Percentiles rank a stretch among this genome's conserved stretches.
These are phyloP conservation scores for Stereocaulon alpinum DNA, from an alignment of 495 filamentous ascomycete species.

Conservation along the genomic window DNA sequence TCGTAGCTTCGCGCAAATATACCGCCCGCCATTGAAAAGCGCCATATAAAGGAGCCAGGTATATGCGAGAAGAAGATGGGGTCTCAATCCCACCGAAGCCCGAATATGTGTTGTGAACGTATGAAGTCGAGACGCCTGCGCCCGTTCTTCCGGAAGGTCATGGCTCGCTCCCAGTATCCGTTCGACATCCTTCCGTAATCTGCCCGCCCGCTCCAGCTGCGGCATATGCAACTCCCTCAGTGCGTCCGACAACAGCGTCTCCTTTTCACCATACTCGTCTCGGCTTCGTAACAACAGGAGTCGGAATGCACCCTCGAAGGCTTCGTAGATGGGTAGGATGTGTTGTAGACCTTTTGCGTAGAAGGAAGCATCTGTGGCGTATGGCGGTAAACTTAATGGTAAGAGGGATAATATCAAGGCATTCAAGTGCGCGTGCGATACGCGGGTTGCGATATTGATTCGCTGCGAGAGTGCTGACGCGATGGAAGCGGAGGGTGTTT, in stretches of 20 bases:
- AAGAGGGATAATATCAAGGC: slow-evolving; percentile 36
- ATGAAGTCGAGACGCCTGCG: slow-evolving; percentile 6
- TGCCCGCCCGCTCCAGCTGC: slow-evolving; percentile 15
- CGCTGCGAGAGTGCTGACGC: not conserved
- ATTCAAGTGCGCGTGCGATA: slow-evolving; percentile 37
- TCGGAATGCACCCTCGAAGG: slow-evolving; percentile 29
- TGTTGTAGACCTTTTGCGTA: slow-evolving; percentile 35
- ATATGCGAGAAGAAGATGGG: slow-evolving; percentile 46
- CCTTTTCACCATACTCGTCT: not conserved
- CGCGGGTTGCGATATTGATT: slow-evolving; percentile 23
- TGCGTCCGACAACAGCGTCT: not conserved
- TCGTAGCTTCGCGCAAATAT: slow-evolving; percentile 37
- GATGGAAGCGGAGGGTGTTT: not conserved
- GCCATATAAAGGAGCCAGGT: slow-evolving; percentile 53
- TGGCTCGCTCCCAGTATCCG: slow-evolving; percentile 2
- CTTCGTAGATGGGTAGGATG: slow-evolving; percentile 36
- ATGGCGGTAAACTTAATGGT: slow-evolving; percentile 36
- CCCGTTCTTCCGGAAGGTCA: not conserved
- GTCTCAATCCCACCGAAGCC: slow-evolving; percentile 25
- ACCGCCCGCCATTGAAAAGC: slow-evolving; percentile 46
- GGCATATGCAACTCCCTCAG: slow-evolving; percentile 11
- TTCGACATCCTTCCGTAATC: slow-evolving; percentile 18
- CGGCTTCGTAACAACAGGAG: slow-evolving; percentile 13
- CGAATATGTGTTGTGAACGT: slow-evolving; percentile 29
- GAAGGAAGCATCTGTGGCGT: slow-evolving; percentile 24